A percentile compares a stretch with the other conserved stretches of the same genome.
phyloP scores from a whole-genome alignment of 140 eudicot species.

The Artemisia princeps region DNA sequence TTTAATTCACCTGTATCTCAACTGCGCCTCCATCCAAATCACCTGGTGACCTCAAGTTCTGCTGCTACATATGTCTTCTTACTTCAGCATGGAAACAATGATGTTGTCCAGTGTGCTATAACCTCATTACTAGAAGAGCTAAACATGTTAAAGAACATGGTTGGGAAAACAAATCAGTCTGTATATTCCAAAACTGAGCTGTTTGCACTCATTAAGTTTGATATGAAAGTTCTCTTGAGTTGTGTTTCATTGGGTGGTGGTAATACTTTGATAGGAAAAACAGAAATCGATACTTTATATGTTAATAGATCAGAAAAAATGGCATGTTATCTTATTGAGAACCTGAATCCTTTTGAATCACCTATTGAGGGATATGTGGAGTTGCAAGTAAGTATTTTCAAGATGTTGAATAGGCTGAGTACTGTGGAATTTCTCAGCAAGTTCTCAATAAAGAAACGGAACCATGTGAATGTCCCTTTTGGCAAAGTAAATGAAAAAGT shows the following conservation, averaged over 20 bases:
- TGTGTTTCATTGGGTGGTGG: conserved; percentile 61
- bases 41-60: conserved; percentile 80
- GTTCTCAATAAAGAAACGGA: conserved; percentile 46
- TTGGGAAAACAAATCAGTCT: conserved; percentile 21
- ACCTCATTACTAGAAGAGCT: conserved; percentile 59
- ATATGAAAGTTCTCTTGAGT: conserved; percentile 65
- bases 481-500: conserved; percentile 19
- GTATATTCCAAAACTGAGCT: conserved; percentile 54
- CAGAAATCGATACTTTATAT: conserved; percentile 55
- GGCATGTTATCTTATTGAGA: conserved; percentile 35
- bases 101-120: conserved; percentile 65
- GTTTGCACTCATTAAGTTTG: conserved; percentile 64
- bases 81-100: conserved; percentile 85
- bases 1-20: conserved; percentile 78
- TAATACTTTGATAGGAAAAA: conserved; percentile 45
- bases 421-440: conserved; percentile 60
- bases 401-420: conserved; percentile 53
- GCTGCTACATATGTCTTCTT: conserved; percentile 87
- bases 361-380: conserved; percentile 48
- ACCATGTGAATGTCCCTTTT: conserved; percentile 21
- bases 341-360: conserved; percentile 55
- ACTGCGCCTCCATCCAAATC: conserved; percentile 94
- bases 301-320: conserved; percentile 57
- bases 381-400: conserved; percentile 61
- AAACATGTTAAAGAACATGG: conserved; percentile 47